Base-by-base conservation (phyloP, 2,329 filamentous ascomycete species). In the Epicoccum sorghinum region DNA sequence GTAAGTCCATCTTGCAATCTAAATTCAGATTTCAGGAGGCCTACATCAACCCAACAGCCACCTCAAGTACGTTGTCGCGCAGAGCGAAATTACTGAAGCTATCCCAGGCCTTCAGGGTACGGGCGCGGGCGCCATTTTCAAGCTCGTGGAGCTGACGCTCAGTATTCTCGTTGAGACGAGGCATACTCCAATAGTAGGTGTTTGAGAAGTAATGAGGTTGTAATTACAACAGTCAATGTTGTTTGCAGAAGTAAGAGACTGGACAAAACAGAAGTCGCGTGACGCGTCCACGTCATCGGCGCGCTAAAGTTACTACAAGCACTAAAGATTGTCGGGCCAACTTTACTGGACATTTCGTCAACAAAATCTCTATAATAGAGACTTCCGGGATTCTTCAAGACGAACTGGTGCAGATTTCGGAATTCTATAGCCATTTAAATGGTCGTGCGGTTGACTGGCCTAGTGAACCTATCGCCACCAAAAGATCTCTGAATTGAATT, bases 41-140 rank as follows among this genome's bases (percentile, higher is more conserved):
- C 38, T 68, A 89, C 87, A 91, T 91, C 60, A 91, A 77, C 61
- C 88, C 89, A 62, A 91, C 86, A 13, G 89, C 89, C 55, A 91
- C 88, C 71, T 91, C 86, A 24, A 91, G 80, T 42, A 91, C 88
- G 63, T 91, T 90, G 53, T 89, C 88, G 59, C 88, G 84, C 48
- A 90, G 83, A 0, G 87, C 88, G 72, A 91, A 91, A 69, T 90
- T 87, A 61, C 86, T 71, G 69, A 91, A 91, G 35, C 86, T 86
- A 30, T 83, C 77, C 78, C 83, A 86, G 52, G 84, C 75, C 55
- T 79, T 78, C 58, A 78, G 76, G 23, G 83, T 81, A 47, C 57
- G 58, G 7, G 76, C 76, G 48, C 77, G 72, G 9, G 68, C 68
- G 22, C 72, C 69, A 57, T 80, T 75, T 52, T 83, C 76, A 18